A percentile compares a stretch with the other conserved stretches of the same genome.
phyloP scores from a whole-genome alignment of 2,329 filamentous ascomycete genomes.

The Lanzia echinophila region DNA sequence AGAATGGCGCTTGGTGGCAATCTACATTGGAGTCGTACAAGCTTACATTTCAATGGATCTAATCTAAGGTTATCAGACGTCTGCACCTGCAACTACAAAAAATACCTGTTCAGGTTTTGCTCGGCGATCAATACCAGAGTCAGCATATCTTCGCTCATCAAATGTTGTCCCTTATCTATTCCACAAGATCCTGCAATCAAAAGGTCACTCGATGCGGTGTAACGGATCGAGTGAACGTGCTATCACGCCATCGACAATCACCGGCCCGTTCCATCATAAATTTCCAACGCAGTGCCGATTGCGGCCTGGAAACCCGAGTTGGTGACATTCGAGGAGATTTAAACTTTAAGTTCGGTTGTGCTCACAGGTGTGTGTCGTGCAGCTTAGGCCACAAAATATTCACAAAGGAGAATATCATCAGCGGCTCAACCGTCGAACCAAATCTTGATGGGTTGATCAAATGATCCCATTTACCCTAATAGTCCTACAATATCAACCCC shows the following conservation, averaged over 20 bases:
- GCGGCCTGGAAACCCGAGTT: neutral
- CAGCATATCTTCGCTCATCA: too few relatives aligned
- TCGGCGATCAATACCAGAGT: neutral
- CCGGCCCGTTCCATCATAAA: neutral
- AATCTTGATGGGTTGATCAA: neutral
- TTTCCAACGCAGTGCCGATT: neutral
- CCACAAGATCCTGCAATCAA: neutral
- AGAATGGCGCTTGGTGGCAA: too few relatives aligned
- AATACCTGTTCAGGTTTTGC: neutral
- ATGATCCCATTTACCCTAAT: neutral
- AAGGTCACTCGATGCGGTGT: neutral
- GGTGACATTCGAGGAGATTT: neutral
- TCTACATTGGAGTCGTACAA: too few relatives aligned
- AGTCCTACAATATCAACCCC: neutral
- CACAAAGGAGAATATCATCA: too few relatives aligned
- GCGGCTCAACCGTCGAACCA: too few relatives aligned
- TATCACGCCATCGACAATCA: neutral
- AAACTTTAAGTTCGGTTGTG: neutral
- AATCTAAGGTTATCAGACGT: too few relatives aligned
- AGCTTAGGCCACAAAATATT: too few relatives aligned
- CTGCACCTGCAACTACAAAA: neutral
- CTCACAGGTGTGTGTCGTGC: too few relatives aligned
- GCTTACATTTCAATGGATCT: too few relatives aligned
- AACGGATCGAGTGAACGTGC: neutral
- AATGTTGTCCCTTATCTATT: neutral